Evolutionary conservation across 1,139 yeast species (phyloP), one percentile per base, ranked within the genome.

Genomic region (Taphrina pruni): DNA sequence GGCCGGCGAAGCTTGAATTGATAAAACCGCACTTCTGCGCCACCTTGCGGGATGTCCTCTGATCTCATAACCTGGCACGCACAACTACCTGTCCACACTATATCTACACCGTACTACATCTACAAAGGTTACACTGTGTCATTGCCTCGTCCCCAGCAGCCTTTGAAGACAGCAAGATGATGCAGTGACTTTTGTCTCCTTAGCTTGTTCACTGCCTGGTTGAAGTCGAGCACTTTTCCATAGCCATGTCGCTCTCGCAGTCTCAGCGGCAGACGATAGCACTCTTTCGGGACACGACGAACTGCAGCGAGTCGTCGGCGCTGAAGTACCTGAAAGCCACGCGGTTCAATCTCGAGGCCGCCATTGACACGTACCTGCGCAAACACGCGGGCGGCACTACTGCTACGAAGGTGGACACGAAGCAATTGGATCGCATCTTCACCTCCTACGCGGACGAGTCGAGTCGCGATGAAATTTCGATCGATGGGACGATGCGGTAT

Each of bases 401-500:
- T 9, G 14, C 43, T 7, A 17, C 60, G 21, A 43, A 35, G 38
- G 39, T 38, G n/a, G 67, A 64, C 52, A 54, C 55, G 55, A 55
- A 54, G 26, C 60, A 54, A 12, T 32, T 64, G 21, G 60, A 64
- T 14, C 39, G 46, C 8, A 32, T 64, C 14, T 64, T 64, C 32
- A 21, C 50, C 12, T 38, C 43, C n/a, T 64, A 64, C 26, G 38
- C 43, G 38, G 67, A 54, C 35, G 38, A 55, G 21, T 20, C 43
- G 9, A 43, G 21, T 14, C 38, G 41, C 21, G 67, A 64, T 12
- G 69, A 65, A 21, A 84, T 85, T 67, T 94, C 87, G 46, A 83
- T 89, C 38, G 94, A 90, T 70, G 97, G 97, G 0, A 88, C 97
- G 0, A 78, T 93, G 26, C 74, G 76, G 57, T 89, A 88, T 74